These are phyloP conservation scores for Blastocystis sp. DNA, from an alignment of 352 stramenopile species.

Conservation along the genomic window DNA sequence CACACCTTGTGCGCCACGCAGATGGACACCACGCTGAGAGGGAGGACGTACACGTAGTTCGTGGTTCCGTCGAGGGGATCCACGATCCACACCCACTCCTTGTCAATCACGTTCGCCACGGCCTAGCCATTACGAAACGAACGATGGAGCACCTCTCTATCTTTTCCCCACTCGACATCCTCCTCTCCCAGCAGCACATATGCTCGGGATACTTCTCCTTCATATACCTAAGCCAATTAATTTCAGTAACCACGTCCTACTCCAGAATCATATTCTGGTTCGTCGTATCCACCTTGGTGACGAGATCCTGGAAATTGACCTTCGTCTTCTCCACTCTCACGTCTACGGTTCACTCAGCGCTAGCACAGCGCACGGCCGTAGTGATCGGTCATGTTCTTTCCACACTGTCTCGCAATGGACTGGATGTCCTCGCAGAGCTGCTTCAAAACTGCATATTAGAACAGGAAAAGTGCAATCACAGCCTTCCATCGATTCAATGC, in stretches of 20 bases:
- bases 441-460: slow-evolving; percentile 42
- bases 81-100: slow-evolving; percentile 92
- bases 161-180: slow-evolving; percentile 81
- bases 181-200: slow-evolving; percentile 88
- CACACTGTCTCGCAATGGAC: slow-evolving; percentile 57
- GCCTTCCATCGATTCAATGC: slow-evolving; percentile 13
- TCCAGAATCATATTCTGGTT: slow-evolving; percentile 83
- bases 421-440: slow-evolving; percentile 66
- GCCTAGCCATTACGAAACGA: slow-evolving; percentile 77
- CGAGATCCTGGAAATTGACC: slow-evolving; percentile 86
- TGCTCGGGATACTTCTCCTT: slow-evolving; percentile 81
- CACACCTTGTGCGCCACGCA: slow-evolving; percentile 81
- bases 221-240: slow-evolving; percentile 69
- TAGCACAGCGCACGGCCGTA: slow-evolving; percentile 24
- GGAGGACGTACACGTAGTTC: slow-evolving; percentile 82
- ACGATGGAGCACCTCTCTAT: slow-evolving; percentile 75
- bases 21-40: slow-evolving; percentile 76
- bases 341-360: neutral
- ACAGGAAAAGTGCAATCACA: neutral
- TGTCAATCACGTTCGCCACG: slow-evolving; percentile 75
- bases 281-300: slow-evolving; percentile 87
- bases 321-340: slow-evolving; percentile 77
- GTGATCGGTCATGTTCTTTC: slow-evolving; percentile 52
- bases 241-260: slow-evolving; percentile 20
- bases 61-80: slow-evolving; percentile 95